Evolutionary conservation across 768 basidiomycete species (phyloP).

Genomic region (Phanerodontia chrysosporium): DNA sequence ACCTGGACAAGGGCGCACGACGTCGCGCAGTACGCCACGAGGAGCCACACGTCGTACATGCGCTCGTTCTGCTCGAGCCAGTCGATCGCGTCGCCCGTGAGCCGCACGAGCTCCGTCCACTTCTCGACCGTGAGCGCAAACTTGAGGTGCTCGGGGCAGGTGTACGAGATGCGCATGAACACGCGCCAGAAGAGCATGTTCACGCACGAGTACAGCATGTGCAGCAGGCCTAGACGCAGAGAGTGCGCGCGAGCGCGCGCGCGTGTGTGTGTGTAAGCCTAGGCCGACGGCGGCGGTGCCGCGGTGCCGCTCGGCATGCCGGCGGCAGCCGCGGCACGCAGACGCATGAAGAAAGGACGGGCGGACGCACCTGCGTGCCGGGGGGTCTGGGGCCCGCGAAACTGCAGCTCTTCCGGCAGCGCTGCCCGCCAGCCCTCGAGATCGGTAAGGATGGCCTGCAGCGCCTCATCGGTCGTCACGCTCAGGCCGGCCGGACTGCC

Average conservation of each 20-base stretch:
- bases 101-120: conserved; percentile 68
- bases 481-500: conserved; percentile 82
- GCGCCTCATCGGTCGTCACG: conserved; percentile 76
- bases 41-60: conserved; percentile 81
- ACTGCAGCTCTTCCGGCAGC: conserved; percentile 76
- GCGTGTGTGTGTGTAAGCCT: background rate
- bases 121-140: conserved; percentile 77
- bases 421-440: conserved; percentile 74
- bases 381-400: conserved; percentile 64
- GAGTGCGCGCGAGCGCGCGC: background rate
- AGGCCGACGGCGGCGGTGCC: background rate
- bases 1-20: conserved; percentile 91
- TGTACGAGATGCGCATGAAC: conserved; percentile 96
- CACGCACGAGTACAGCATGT: conserved; percentile 83
- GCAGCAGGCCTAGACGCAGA: conserved; percentile 63
- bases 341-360: background rate
- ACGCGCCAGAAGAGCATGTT: conserved; percentile 98
- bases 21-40: conserved; percentile 84
- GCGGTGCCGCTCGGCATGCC: background rate
- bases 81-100: conserved; percentile 80
- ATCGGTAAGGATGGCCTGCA: conserved; percentile 59
- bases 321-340: background rate
- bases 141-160: conserved; percentile 85
- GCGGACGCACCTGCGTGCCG: conserved; percentile 57
- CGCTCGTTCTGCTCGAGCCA: conserved; percentile 84